Evolutionary conservation across 2,329 filamentous ascomycete genomes (phyloP).

Genomic region (Xylaria sp.): DNA sequence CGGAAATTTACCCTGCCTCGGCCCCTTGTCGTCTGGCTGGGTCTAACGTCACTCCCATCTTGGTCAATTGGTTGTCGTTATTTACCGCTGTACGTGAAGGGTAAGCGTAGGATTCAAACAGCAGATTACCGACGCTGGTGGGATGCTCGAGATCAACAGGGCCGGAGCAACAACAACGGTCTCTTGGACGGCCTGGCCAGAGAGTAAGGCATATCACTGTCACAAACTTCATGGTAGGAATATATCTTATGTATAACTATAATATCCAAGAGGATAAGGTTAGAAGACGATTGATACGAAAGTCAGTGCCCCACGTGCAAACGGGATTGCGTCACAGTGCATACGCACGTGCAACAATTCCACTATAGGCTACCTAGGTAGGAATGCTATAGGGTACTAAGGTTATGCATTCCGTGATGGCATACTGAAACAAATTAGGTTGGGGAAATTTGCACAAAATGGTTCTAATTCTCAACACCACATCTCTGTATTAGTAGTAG

Average conservation of each 20-base stretch:
- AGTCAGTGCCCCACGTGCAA: slow-evolving; percentile 5
- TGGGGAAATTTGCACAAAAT: background rate
- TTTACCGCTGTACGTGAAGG: slow-evolving; percentile 12
- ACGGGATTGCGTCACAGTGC: slow-evolving; percentile 30
- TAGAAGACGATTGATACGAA: background rate
- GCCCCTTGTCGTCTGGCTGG: slow-evolving; percentile 12
- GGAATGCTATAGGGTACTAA: too few species aligned
- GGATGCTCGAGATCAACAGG: background rate
- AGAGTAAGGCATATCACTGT: background rate
- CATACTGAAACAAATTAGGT: background rate
- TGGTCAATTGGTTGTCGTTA: slow-evolving; percentile 14
- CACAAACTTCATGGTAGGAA: background rate
- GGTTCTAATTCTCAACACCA: background rate
- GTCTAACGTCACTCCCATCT: slow-evolving; percentile 12
- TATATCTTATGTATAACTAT: background rate
- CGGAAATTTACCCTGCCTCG: slow-evolving; percentile 15
- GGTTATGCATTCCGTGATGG: background rate
- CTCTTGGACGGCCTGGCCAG: too few species aligned
- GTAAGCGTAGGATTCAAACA: slow-evolving; percentile 30
- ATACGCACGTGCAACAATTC: slow-evolving; percentile 14
- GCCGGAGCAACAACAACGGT: background rate
- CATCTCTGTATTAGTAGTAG: too few species aligned
- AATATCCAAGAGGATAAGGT: background rate
- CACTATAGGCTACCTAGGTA: background rate
- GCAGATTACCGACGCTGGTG: background rate